Evolutionary conservation across 2,329 filamentous ascomycete genomes (phyloP), one percentile per base, ranked within the genome.

Genomic region (Fusarium abutilonis): DNA sequence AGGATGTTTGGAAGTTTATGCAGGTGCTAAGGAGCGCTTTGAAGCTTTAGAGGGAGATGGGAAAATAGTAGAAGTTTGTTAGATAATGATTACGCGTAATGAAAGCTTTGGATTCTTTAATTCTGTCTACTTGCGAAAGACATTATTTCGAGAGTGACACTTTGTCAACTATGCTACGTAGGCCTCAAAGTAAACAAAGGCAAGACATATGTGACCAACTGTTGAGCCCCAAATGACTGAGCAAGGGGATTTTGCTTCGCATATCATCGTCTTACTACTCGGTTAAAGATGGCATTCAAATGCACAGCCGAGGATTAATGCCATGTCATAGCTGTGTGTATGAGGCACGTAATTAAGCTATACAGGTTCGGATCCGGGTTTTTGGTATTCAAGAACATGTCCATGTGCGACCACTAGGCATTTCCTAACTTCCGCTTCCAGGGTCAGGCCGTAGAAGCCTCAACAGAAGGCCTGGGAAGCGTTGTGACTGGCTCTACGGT

Each of bases 1-100:
- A 82, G 56, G 93, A 97, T 68, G 87, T 93, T 7, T 82, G 76
- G 76, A 76, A 66, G 42, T 82, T 81, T 52, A 79, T 82, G 74
- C 73, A 79, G 60, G 72, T 78, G 4, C 48, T 83, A 43, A 68
- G 74, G 34, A 65, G 64, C 1, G 74, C 76, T 7, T 59, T 79
- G 56, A 66, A 65, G 19, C 42, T 72, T 47, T 71, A 64, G 28
- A 15, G 23, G 32, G 11, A 11, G 13, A 31, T 10, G 14, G 26
- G 34, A 40, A 13, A 42, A 32, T 13, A 8, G 15, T 21, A 23
- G 34, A 53, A 23, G 48, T 23, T 28, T 51, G 52, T 36, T 39
- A 23, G 48, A 51, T 48, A 51, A 52, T 41, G 44, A 55, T 21
- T 29, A 42, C 15, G 38, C n/a, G n/a, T 53, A 54, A 60, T 60